Base-by-base conservation (phyloP, 495 filamentous ascomycete genomes). In the Thermochaetoides thermophila region DNA sequence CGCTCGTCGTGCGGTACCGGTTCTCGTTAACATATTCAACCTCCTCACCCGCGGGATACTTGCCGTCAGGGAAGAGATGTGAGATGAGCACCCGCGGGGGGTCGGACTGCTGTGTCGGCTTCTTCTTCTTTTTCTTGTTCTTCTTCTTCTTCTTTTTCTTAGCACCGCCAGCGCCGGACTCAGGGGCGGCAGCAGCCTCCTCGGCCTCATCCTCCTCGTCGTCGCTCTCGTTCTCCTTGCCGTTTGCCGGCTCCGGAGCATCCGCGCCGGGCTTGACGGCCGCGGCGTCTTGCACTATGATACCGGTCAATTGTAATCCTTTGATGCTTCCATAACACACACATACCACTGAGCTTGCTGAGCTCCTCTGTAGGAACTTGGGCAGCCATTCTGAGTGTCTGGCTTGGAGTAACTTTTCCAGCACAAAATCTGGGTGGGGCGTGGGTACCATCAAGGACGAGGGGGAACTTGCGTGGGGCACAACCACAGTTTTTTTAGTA, bases 101-200 rank as follows among this genome's bases (percentile, higher is more conserved):
- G 18, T 70, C 64, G 17, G 78, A 78, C 60, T 93, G 84, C 34
- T 71, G 63, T 14, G 78, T 81, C 13, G 76, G 72, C 12, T 50
- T 55, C 63, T 78, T 78, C 71, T 77, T 79, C 60, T 72, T 78
- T 68, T 77, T 84, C 66, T 74, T 81, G 64, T 79, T 81, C 65
- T 84, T 84, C 66, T 78, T 86, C 61, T 83, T 83, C 62, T 84
- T 84, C 55, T 71, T 69, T 52, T 71, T 71, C 52, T 68, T 66
- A 28, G 59, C 60, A 4, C 51, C 61, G 2, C 48, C 64, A 12
- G 55, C 53, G 5, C 45, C 57, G 12, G 50, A 47, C n/a, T 55
- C 53, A 5, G 45, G 46, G 5, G 46, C 33, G 14, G 46, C 48
- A 0, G 58, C 63, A 12, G 68, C 66, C 1, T 55, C 65, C 2